Base-by-base conservation (phyloP, 2,329 filamentous ascomycete genomes). In the Diaporthe amygdali region DNA sequence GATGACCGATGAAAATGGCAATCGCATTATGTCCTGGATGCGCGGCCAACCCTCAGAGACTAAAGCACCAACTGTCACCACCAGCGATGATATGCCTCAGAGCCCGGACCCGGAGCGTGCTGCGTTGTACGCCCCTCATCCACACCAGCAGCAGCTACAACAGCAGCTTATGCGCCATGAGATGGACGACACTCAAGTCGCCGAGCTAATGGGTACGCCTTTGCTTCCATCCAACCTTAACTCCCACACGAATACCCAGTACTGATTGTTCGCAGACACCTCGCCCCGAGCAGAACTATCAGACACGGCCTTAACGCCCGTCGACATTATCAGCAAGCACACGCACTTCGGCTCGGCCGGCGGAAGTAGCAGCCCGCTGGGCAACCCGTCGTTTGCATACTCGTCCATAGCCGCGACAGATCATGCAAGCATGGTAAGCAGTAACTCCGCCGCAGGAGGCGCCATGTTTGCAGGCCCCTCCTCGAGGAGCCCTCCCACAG, bases 11-110 rank as follows among this genome's bases (percentile, higher is more conserved):
- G 85, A 88, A 52, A 82, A 82, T 32, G 82, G 84, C 49, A 81
- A 82, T 68, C 83, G 84, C 44, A 86, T 90, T 74, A 76, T 84
- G 14, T 84, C 82, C 2, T 91, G 89, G 89, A 83, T 90, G 67
- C 82, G 82, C 66, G 84, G 83, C 10, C 84, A 87, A 66, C 76
- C 79, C 1, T 77, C 71, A 56, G 79, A 81, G 20, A 76, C 80
- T 55, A 89, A 89, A 75, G 81, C 83, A 0, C 77, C 80, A 1
- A 87, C 86, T 0, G 77, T 84, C 66, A 84, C 84, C 3, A 83
- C 84, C 2, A 85, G 82, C 5, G 84, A 85, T 2, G 84, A 85
- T n/a, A 77, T 80, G 0, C 78, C 79, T 0, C 77, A 77, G 7
- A 82, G 77, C 34, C 81, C 82, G 8, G 66, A 68, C 41, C 52